A percentile compares a stretch with the other conserved stretches of the same genome.
phyloP scores from a whole-genome alignment of 495 filamentous ascomycete genomes.

The Saxophila tyrrhenica region DNA sequence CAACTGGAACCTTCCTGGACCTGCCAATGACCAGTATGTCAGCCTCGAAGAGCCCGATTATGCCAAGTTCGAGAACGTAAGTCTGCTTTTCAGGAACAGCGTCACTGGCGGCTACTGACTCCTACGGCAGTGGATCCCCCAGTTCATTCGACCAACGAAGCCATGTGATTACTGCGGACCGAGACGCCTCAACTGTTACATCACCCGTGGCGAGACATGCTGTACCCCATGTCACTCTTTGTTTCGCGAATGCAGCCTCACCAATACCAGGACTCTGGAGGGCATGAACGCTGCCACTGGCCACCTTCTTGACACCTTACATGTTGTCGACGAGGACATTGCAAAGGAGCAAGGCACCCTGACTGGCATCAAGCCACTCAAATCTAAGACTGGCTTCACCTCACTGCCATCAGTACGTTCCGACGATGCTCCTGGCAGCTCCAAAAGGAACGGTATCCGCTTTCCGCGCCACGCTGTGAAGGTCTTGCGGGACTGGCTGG shows the following conservation, averaged over 20 bases:
- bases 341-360: slow-evolving; percentile 33
- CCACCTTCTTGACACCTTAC: slow-evolving; percentile 41
- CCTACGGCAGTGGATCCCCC: slow-evolving; percentile 31
- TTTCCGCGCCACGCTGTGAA: slow-evolving; percentile 64
- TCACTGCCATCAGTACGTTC: no score
- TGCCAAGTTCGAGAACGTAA: slow-evolving; percentile 15
- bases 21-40: neutral
- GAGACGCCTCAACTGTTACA: slow-evolving; percentile 63
- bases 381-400: slow-evolving; percentile 24
- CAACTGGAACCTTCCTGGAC: neutral
- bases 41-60: slow-evolving; percentile 15
- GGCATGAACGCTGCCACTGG: slow-evolving; percentile 34
- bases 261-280: slow-evolving; percentile 25
- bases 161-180: slow-evolving; percentile 63
- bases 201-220: slow-evolving; percentile 53
- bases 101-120: slow-evolving; percentile 17
- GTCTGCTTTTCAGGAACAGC: neutral
- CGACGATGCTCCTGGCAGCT: slow-evolving; percentile 29
- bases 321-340: slow-evolving; percentile 39
- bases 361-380: slow-evolving; percentile 25
- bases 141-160: slow-evolving; percentile 34
- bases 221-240: slow-evolving; percentile 74
- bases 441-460: slow-evolving; percentile 42
- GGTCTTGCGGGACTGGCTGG: slow-evolving; percentile 67
- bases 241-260: slow-evolving; percentile 60